A percentile compares a stretch with the other conserved stretches of the same genome.
phyloP scores from a whole-genome alignment of 164 flowering plant species.

The Vitis cinerea region DNA sequence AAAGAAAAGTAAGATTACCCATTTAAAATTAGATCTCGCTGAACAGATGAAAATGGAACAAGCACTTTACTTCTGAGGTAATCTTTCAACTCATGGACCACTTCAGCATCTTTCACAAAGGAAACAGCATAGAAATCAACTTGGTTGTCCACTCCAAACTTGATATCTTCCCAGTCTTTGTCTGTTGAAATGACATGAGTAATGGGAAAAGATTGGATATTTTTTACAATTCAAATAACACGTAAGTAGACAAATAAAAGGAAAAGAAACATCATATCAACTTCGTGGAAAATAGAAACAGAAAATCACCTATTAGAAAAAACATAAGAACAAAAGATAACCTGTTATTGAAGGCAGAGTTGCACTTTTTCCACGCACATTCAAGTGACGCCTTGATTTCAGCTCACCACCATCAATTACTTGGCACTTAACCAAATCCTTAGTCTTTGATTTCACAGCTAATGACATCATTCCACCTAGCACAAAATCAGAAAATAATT shows the following conservation, averaged over 20 bases:
- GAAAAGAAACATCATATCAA: background rate
- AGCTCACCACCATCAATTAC: slow-evolving; percentile 98
- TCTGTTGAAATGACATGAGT: slow-evolving; percentile 44
- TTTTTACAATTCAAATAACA: background rate
- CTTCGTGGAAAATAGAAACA: background rate
- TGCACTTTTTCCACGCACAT: slow-evolving; percentile 98
- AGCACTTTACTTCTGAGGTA: slow-evolving; percentile 72
- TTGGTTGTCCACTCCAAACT: slow-evolving; percentile 95
- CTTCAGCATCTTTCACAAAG: slow-evolving; percentile 96
- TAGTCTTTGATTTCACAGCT: slow-evolving; percentile 78
- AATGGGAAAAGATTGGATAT: background rate
- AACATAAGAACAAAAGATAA: slow-evolving; percentile 15
- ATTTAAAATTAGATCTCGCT: background rate
- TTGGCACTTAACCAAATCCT: slow-evolving; percentile 72
- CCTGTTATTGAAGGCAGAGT: slow-evolving; percentile 97
- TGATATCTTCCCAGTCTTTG: slow-evolving; percentile 99
- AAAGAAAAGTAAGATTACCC: slow-evolving; percentile 1
- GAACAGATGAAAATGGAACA: background rate
- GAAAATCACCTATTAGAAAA: background rate
- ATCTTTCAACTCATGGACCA: slow-evolving; percentile 88
- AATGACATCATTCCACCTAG: slow-evolving; percentile 99
- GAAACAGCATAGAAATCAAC: slow-evolving; percentile 99
- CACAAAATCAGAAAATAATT: background rate
- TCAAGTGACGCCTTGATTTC: slow-evolving; percentile 91
- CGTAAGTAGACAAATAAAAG: background rate